Conservation (phyloP, 148 eudicot genomes). For the Rhododendron ovatum region DNA sequence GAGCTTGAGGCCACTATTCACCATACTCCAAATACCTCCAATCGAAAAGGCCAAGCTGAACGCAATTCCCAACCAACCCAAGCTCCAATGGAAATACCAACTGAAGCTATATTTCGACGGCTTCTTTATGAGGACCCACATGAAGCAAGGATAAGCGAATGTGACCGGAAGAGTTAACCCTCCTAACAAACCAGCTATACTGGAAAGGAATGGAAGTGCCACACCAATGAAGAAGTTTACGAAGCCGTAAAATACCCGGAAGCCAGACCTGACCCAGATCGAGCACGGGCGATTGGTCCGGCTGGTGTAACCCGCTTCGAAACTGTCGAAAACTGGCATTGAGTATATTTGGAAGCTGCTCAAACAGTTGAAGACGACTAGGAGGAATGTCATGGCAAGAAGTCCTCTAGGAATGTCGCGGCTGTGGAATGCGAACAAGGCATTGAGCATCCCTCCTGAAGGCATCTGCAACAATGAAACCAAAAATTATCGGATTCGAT, state of each 20-base stretch:
- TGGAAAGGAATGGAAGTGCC: constrained; percentile 88
- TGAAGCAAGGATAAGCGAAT: constrained; percentile 97
- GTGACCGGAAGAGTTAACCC: constrained; percentile 95
- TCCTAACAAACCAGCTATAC: constrained; percentile 89
- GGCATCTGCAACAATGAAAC: constrained; percentile 60
- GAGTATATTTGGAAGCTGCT: constrained; percentile 99
- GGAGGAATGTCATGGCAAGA: constrained; percentile 77
- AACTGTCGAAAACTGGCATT: constrained; percentile 96
- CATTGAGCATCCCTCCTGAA: constrained; percentile 81
- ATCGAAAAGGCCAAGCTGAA: constrained; percentile 84
- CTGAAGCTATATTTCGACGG: constrained; percentile 72
- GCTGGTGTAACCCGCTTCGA: constrained; percentile 96
- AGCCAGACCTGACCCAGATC: constrained; percentile 91
- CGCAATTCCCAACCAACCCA: constrained; percentile 96
- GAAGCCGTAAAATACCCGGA: constrained; percentile 85
- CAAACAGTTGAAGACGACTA: constrained; percentile 93
- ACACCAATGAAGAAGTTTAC: constrained; percentile 78
- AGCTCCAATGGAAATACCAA: constrained; percentile 87
- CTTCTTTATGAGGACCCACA: constrained; percentile 94
- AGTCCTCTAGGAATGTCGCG: constrained; percentile 86
- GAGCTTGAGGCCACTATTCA: constrained; percentile 78
- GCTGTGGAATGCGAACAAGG: constrained; percentile 74
- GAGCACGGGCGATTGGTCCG: constrained; percentile 94
- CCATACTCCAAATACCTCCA: constrained; percentile 97
- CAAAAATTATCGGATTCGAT: not conserved